Percentiles rank a stretch among this genome's conserved stretches.
phyloP scores from a whole-genome alignment of 1,284 basidiomycete species.

The Leccinum variabile region DNA sequence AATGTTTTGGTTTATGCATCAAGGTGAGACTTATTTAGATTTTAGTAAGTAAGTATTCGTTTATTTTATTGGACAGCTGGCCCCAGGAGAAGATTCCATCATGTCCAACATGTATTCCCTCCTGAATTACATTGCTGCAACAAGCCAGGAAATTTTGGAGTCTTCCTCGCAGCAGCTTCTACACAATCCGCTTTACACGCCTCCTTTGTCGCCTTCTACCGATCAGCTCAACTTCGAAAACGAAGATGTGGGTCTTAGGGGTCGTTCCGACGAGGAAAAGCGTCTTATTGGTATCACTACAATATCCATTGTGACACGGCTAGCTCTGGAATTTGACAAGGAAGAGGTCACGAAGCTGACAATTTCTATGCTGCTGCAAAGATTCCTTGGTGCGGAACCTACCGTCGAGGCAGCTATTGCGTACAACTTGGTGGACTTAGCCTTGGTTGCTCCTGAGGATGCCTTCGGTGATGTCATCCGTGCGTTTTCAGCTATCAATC shows the following conservation, averaged over 20 bases:
- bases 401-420: slow-evolving; percentile 89
- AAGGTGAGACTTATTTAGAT: slow-evolving; percentile 49
- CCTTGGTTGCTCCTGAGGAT: slow-evolving; percentile 73
- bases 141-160: slow-evolving; percentile 73
- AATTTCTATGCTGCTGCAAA: slow-evolving; percentile 90
- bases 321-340: slow-evolving; percentile 79
- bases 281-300: slow-evolving; percentile 86
- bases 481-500: slow-evolving; percentile 84
- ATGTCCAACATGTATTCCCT: slow-evolving; percentile 97
- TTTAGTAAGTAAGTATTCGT: background rate
- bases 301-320: slow-evolving; percentile 82
- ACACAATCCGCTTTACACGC: slow-evolving; percentile 43
- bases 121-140: slow-evolving; percentile 85
- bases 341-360: slow-evolving; percentile 87
- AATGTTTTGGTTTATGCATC: slow-evolving; percentile 88
- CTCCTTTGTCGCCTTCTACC: slow-evolving; percentile 45
- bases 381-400: slow-evolving; percentile 81
- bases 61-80: slow-evolving; percentile 50
- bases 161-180: slow-evolving; percentile 43
- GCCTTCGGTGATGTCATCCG: slow-evolving; percentile 86
- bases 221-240: slow-evolving; percentile 31
- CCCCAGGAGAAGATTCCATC: slow-evolving; percentile 86
- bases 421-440: slow-evolving; percentile 88
- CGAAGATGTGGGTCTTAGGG: slow-evolving; percentile 53
- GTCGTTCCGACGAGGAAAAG: slow-evolving; percentile 82